Conservation (phyloP, 768 basidiomycete species). For the Dioszegia hungarica region DNA sequence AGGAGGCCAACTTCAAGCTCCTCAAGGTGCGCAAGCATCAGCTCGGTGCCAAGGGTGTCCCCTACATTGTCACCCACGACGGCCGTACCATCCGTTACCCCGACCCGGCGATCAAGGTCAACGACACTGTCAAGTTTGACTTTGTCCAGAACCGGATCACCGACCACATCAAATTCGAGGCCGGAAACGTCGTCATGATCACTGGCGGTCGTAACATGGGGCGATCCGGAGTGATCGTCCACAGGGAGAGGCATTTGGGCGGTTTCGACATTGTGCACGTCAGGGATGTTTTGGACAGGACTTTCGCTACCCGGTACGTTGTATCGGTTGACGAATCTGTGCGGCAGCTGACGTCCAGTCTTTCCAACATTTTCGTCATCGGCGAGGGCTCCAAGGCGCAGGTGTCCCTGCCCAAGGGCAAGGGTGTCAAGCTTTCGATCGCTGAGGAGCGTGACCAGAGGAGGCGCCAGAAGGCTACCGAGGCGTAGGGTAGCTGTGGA, state of each 20-base stretch:
- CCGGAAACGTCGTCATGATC: conserved; percentile 93
- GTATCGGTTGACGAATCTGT: not conserved
- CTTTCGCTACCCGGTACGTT: conserved; percentile 88
- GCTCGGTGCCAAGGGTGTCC: conserved; percentile 87
- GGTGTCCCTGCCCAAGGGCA: conserved; percentile 94
- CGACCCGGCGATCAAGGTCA: conserved; percentile 87
- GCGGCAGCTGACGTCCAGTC: conserved; percentile 52
- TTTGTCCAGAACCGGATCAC: conserved; percentile 88
- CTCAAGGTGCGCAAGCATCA: conserved; percentile 81
- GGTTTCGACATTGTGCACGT: conserved; percentile 99
- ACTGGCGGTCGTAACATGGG: conserved; percentile 99
- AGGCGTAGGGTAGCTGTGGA: conserved; percentile 30
- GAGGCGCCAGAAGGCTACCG: conserved; percentile 53
- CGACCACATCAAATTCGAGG: conserved; percentile 90
- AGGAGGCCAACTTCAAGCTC: conserved; percentile 96
- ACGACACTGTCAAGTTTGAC: conserved; percentile 97
- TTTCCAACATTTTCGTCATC: conserved; percentile 96
- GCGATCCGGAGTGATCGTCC: conserved; percentile 89
- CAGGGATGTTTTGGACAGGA: conserved; percentile 88
- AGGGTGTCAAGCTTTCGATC: conserved; percentile 96
- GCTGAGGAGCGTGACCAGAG: conserved; percentile 78
- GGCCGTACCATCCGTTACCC: conserved; percentile 99
- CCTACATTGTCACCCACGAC: conserved; percentile 96
- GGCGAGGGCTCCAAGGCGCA: conserved; percentile 93
- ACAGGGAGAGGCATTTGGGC: conserved; percentile 94